Evolutionary conservation across 1,284 basidiomycete genomes (phyloP).

Genomic region (Wallemia mellicola): DNA sequence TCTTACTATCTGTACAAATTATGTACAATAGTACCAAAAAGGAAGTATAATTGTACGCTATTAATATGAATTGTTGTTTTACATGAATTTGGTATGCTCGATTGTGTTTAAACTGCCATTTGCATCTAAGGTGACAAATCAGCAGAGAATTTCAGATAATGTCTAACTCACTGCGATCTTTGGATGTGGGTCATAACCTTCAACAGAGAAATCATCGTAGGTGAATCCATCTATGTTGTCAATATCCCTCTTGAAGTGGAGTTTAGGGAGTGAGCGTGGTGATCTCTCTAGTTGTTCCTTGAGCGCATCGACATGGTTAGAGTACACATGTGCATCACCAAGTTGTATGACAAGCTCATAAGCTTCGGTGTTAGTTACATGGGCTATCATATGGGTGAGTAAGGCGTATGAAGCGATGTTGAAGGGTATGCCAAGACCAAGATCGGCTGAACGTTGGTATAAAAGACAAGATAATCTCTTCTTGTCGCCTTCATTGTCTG

Average conservation of each 20-base stretch:
- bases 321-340: slow-evolving; percentile 88
- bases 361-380: slow-evolving; percentile 55
- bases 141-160: slow-evolving; percentile 22
- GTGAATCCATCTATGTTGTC: slow-evolving; percentile 46
- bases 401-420: slow-evolving; percentile 96
- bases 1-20: too few species aligned
- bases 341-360: slow-evolving; percentile 74
- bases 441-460: slow-evolving; percentile 91
- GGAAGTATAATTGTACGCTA: background rate
- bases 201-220: slow-evolving; percentile 50
- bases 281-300: slow-evolving; percentile 46
- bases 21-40: too few species aligned
- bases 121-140: background rate
- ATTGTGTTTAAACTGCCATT: background rate
- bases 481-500: slow-evolving; percentile 16
- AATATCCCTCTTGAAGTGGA: slow-evolving; percentile 35
- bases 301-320: slow-evolving; percentile 66
- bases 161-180: slow-evolving; percentile 95
- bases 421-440: slow-evolving; percentile 89
- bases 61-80: background rate
- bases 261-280: slow-evolving; percentile 54
- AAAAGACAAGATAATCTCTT: slow-evolving; percentile 73
- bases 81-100: too few species aligned
- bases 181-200: slow-evolving; percentile 58
- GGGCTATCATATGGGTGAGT: slow-evolving; percentile 85